These are phyloP conservation scores for Erodium texanum DNA, from an alignment of 441 rosid species.

Conservation along the genomic window DNA sequence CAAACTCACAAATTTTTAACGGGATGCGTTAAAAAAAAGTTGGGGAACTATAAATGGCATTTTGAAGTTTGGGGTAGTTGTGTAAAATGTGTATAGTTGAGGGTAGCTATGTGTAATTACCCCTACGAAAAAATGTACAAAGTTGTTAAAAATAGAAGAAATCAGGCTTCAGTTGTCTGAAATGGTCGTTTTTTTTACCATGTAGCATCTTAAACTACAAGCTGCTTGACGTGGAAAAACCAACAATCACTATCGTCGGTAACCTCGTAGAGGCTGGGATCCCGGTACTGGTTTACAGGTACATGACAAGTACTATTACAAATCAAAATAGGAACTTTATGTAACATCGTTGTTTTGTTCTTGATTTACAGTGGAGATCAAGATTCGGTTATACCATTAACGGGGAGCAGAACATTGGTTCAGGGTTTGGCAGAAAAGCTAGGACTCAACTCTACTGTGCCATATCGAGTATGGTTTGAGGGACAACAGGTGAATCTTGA, in stretches of 20 bases:
- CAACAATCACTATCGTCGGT: constrained; percentile 58
- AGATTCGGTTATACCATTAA: constrained; percentile 89
- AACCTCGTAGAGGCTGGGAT: constrained; percentile 57
- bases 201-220: constrained; percentile 66
- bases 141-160: too few relatives aligned
- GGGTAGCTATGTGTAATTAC: too few relatives aligned
- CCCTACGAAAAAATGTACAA: too few relatives aligned
- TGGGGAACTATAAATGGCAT: too few relatives aligned
- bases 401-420: constrained; percentile 70
- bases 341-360: too few relatives aligned
- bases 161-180: too few relatives aligned
- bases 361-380: constrained; percentile 67
- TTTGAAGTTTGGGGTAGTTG: too few relatives aligned
- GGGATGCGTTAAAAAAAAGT: too few relatives aligned
- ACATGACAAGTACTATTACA: too few relatives aligned
- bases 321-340: too few relatives aligned
- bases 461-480: constrained; percentile 89
- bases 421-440: constrained; percentile 45
- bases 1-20: too few relatives aligned
- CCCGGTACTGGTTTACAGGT: constrained; percentile 85
- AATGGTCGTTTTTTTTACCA: constrained; percentile 9
- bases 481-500: constrained; percentile 59
- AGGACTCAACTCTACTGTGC: constrained; percentile 55
- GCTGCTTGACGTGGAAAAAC: constrained; percentile 60
- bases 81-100: too few relatives aligned